A percentile compares a stretch with the other conserved stretches of the same genome.
These are phyloP conservation scores for Apiotrichum siamense DNA, from an alignment of 1,284 basidiomycete genomes.

Conservation along the genomic window DNA sequence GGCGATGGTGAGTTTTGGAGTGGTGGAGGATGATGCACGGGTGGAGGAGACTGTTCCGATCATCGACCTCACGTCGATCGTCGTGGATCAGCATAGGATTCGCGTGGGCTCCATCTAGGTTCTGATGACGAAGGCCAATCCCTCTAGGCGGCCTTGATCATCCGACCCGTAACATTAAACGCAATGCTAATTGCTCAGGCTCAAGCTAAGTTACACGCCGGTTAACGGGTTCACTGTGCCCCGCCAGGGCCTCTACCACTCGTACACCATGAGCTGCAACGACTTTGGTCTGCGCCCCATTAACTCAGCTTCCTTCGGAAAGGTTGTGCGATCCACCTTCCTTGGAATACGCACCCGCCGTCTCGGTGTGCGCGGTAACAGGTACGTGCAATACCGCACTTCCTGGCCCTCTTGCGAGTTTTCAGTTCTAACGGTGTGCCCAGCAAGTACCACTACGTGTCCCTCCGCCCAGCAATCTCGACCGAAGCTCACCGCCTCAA, in stretches of 20 bases:
- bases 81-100: no score
- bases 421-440: background rate
- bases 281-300: conserved; percentile 56
- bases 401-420: no score
- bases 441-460: conserved; percentile 44
- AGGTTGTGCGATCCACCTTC: conserved; percentile 85
- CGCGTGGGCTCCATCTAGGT: no score
- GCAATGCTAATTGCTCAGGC: conserved; percentile 26
- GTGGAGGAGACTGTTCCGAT: no score
- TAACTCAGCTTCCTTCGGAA: conserved; percentile 88
- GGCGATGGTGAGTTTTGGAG: conserved; percentile 31
- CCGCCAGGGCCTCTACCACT: conserved; percentile 85
- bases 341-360: conserved; percentile 89
- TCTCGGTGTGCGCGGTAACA: conserved; percentile 82
- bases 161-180: no score
- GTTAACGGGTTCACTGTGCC: conserved; percentile 49
- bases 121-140: no score
- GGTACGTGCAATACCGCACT: conserved; percentile 22
- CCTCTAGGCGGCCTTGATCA: no score
- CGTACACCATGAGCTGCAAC: conserved; percentile 75
- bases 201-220: conserved; percentile 32
- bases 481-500: conserved; percentile 84
- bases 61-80: no score
- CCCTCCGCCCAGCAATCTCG: conserved; percentile 73
- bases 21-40: no score